A percentile compares a stretch with the other conserved stretches of the same genome.
Conservation (phyloP, 805 yeast genomes). For the Suhomyces tanzawaensis region DNA sequence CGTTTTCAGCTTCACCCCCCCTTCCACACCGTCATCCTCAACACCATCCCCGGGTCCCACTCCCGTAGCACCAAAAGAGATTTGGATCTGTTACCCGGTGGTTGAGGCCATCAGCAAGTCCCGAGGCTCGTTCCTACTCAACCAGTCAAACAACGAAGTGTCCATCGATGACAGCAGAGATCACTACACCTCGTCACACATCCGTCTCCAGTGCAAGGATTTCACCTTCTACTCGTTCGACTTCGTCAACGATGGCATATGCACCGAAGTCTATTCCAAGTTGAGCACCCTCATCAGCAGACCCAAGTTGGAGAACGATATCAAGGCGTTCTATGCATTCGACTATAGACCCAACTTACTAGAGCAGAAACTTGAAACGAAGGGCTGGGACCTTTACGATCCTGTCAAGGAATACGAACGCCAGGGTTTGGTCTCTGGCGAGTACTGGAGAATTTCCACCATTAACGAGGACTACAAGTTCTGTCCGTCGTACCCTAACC, state of each 20-base stretch:
- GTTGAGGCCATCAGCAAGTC: slow-evolving; percentile 60
- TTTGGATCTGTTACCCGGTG: slow-evolving; percentile 91
- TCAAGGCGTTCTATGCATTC: slow-evolving; percentile 66
- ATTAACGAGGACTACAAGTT: slow-evolving; percentile 65
- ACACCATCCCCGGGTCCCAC: not conserved
- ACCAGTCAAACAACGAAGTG: not conserved
- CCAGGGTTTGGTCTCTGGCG: slow-evolving; percentile 54
- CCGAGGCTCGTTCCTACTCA: slow-evolving; percentile 42
- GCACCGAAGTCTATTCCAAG: slow-evolving; percentile 71
- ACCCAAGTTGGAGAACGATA: slow-evolving; percentile 45
- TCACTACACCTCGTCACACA: slow-evolving; percentile 46
- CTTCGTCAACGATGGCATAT: slow-evolving; percentile 55
- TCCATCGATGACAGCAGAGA: slow-evolving; percentile 19
- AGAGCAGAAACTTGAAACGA: slow-evolving; percentile 48
- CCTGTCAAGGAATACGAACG: slow-evolving; percentile 64
- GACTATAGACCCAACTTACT: slow-evolving; percentile 71
- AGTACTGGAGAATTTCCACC: slow-evolving; percentile 67
- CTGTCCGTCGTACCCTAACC: slow-evolving; percentile 72
- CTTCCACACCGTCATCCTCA: not conserved
- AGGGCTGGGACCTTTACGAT: slow-evolving; percentile 75
- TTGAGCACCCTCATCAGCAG: slow-evolving; percentile 64
- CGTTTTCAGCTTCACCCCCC: slow-evolving; percentile 34
- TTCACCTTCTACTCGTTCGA: slow-evolving; percentile 79
- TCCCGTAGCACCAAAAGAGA: slow-evolving; percentile 47
- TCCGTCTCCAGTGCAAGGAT: slow-evolving; percentile 79